phyloP scores from a whole-genome alignment of 371 early-diverging fungal species.

The Choanephora cucurbitarum region DNA sequence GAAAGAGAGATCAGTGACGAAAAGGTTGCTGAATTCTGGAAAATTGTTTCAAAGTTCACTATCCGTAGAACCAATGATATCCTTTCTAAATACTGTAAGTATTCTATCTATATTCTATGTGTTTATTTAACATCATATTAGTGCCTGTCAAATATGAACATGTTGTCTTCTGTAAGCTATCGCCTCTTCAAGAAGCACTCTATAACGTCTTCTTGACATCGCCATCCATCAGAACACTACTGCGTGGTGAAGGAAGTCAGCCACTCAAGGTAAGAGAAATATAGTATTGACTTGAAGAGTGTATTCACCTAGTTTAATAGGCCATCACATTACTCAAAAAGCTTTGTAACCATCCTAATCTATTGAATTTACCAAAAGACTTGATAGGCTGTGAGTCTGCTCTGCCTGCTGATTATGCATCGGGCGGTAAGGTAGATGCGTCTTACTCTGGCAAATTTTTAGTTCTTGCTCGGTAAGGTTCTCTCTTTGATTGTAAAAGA shows the following conservation, averaged over 20 bases:
- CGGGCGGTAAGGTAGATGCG: conserved; percentile 56
- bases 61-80: conserved; percentile 96
- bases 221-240: conserved; percentile 72
- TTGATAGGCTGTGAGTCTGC: conserved; percentile 68
- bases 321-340: conserved; percentile 94
- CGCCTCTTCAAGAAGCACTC: conserved; percentile 75
- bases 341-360: conserved; percentile 91
- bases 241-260: conserved; percentile 64
- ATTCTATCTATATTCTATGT: background rate
- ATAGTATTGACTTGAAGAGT: no score
- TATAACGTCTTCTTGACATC: conserved; percentile 83
- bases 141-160: conserved; percentile 96
- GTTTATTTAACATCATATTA: conserved; percentile 21
- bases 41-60: conserved; percentile 89
- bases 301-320: no score
- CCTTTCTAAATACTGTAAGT: conserved; percentile 90
- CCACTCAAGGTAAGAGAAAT: conserved; percentile 62
- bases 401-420: conserved; percentile 50
- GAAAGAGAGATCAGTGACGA: conserved; percentile 84
- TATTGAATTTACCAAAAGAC: conserved; percentile 72
- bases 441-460: conserved; percentile 89
- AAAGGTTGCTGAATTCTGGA: conserved; percentile 82
- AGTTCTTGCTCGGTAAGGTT: conserved; percentile 73
- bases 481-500: no score
- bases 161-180: conserved; percentile 91